These are phyloP conservation scores for Nepenthes mirabilis DNA, from an alignment of 148 eudicot species.

Conservation along the genomic window DNA sequence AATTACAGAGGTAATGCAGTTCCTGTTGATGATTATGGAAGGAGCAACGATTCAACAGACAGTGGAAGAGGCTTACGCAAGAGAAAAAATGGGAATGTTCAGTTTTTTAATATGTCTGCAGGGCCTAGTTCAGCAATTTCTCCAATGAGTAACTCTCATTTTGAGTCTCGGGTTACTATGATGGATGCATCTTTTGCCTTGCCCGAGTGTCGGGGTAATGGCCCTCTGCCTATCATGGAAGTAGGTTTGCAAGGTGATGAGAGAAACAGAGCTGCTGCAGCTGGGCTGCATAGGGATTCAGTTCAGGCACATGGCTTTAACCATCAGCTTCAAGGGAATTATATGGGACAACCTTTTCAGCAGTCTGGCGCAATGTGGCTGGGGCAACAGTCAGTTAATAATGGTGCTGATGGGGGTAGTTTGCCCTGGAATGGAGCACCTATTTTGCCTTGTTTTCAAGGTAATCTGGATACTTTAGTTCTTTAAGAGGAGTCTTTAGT, in stretches of 20 bases:
- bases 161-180: conserved; percentile 26
- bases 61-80: conserved; percentile 44
- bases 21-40: conserved; percentile 33
- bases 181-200: conserved; percentile 34
- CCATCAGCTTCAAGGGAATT: conserved; percentile 45
- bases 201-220: conserved; percentile 39
- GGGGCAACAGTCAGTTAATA: conserved; percentile 28
- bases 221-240: conserved; percentile 22
- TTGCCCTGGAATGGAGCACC: conserved; percentile 46
- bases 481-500: background rate
- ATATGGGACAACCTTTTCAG: conserved; percentile 23
- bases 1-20: conserved; percentile 28
- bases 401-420: conserved; percentile 26
- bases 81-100: conserved; percentile 47
- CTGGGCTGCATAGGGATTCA: conserved; percentile 30
- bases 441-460: conserved; percentile 46
- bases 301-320: conserved; percentile 27
- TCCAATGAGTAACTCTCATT: conserved; percentile 26
- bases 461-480: conserved; percentile 16
- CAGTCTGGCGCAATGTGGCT: conserved; percentile 49
- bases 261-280: conserved; percentile 28
- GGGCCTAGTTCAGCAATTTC: conserved; percentile 60
- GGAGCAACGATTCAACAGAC: conserved; percentile 32
- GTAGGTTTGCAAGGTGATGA: conserved; percentile 21
- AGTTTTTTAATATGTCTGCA: conserved; percentile 31